A percentile compares a stretch with the other conserved stretches of the same genome.
phyloP scores from a whole-genome alignment of 2,329 filamentous ascomycete genomes.

The Calonectria leucothoes region DNA sequence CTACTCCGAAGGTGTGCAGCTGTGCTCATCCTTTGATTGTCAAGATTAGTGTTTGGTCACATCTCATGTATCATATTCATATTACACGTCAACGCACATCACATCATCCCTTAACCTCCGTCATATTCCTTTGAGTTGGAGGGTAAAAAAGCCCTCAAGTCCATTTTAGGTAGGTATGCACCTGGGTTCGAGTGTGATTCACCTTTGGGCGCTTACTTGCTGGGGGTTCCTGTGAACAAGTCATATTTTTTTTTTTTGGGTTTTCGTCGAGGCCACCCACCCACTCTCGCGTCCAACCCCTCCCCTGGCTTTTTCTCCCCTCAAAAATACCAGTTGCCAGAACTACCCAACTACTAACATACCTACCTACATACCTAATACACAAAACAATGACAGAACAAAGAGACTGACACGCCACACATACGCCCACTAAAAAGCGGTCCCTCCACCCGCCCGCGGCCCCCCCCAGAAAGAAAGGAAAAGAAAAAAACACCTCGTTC shows the following conservation, averaged over 20 bases:
- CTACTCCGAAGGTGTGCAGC: neutral
- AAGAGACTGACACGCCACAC: neutral
- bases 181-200: neutral
- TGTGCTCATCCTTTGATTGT: neutral
- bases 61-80: neutral
- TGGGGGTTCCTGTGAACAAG: neutral
- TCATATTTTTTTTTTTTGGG: neutral
- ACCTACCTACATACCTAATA: too few relatives aligned
- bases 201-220: neutral
- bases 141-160: neutral
- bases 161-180: neutral
- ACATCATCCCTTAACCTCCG: neutral
- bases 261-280: neutral
- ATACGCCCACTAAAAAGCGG: neutral
- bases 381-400: neutral
- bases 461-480: too few relatives aligned
- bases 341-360: too few relatives aligned
- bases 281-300: too few relatives aligned
- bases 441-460: too few relatives aligned
- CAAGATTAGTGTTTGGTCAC: neutral
- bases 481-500: too few relatives aligned
- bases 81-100: neutral
- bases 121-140: neutral
- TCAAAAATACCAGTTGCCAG: too few relatives aligned
- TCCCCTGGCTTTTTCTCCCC: neutral